Percentiles rank a stretch among this genome's conserved stretches.
These are phyloP conservation scores for Friedmanniomyces simplex DNA, from an alignment of 495 filamentous ascomycete species.

Conservation along the genomic window DNA sequence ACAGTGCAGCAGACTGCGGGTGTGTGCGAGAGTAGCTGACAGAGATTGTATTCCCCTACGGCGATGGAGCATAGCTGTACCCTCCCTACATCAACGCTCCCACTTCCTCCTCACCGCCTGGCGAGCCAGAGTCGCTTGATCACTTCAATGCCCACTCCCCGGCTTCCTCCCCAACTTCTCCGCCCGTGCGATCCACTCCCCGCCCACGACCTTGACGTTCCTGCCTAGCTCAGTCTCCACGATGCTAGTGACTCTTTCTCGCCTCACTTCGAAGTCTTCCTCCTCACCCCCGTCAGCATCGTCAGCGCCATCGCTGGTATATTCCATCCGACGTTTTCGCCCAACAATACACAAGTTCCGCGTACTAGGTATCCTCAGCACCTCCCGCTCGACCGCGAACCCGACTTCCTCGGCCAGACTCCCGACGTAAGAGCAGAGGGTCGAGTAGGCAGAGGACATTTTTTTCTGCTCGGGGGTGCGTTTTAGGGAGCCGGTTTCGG, in stretches of 20 bases:
- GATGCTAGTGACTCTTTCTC: constrained; percentile 27
- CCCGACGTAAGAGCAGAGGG: constrained; percentile 60
- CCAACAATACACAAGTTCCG: constrained; percentile 75
- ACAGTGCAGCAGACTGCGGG: no score
- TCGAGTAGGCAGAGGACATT: constrained; percentile 54
- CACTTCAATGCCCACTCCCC: constrained; percentile 33
- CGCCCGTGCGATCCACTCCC: constrained; percentile 45
- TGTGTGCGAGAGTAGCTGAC: no score
- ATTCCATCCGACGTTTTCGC: constrained; percentile 3
- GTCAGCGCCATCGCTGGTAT: neutral
- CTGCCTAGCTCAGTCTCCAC: constrained; percentile 24
- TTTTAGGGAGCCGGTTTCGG: constrained; percentile 24
- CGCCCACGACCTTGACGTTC: constrained; percentile 29
- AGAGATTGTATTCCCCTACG: no score
- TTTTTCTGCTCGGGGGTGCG: constrained; percentile 24
- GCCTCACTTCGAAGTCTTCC: neutral
- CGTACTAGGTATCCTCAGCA: constrained; percentile 80
- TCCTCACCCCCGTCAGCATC: neutral
- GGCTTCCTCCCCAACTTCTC: constrained; percentile 39
- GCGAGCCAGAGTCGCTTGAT: no score
- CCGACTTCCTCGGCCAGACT: constrained; percentile 57
- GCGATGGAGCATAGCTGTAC: no score
- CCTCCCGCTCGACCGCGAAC: constrained; percentile 65
- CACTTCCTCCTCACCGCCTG: neutral
- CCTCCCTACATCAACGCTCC: no score